Evolutionary conservation across 1,284 basidiomycete genomes (phyloP), one percentile per base, ranked within the genome.

Genomic region (Melampsora americana): DNA sequence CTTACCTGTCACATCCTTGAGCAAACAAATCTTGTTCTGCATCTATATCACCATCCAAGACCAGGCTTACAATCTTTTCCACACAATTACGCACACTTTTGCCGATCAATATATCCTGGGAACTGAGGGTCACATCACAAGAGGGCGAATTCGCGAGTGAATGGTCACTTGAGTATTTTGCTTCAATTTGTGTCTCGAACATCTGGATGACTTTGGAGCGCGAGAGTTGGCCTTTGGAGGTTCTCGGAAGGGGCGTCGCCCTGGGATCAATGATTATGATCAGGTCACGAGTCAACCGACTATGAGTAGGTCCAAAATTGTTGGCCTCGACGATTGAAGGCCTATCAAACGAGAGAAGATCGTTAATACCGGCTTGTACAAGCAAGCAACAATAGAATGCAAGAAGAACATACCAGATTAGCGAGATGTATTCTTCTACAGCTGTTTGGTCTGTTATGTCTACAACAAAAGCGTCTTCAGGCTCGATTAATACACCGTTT

Each of bases 401-500:
- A 62, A n/a, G 60, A 62, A 2, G 18, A 61, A 62, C 64, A 11
- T 35, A 66, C 64, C 39, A 39, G 9, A 66, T 66, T 18, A 7
- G 20, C 0, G 28, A 18, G 32, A 66, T 39, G 39, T 66, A 66
- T 3, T 66, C 20, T 30, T 44, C n/a, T 44, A 62, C 60, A n/a
- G 60, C 60, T 30, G 9, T 18, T n/a, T n/a, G 32, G 26, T 66
- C 4, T 5, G 32, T 66, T 16, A 66, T 32, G 35, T 66, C 64
- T 5, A 62, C 18, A 18, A 18, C 26, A 44, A 42, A 44, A 7
- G 28, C 39, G 5, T 23, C 20, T n/a, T n/a, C 64, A 39, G 39
- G 32, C 35, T 66, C 64, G 12, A 66, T 35, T 16, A 66, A 9
- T 32, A 66, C 39, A n/a, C 64, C 64, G 32, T 39, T 66, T 66